Conservation (phyloP, 352 stramenopile genomes). For the Pilasporangium apinafurcum region DNA sequence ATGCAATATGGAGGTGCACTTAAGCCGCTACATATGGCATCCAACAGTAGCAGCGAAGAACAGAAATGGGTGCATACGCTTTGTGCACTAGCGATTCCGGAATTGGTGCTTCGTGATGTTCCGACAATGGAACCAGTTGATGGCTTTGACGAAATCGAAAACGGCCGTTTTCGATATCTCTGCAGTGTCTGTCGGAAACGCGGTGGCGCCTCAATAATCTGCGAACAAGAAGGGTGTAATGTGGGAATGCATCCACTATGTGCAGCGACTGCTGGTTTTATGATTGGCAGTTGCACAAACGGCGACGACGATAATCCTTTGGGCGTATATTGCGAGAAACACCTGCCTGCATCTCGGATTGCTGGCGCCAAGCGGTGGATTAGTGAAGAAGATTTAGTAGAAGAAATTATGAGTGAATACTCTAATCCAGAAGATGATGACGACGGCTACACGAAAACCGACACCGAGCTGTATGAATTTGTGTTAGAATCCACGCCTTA, state of each 20-base stretch:
- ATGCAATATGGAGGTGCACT: conserved; percentile 74
- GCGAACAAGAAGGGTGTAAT: conserved; percentile 73
- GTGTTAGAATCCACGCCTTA: conserved; percentile 72
- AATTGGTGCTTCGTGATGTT: conserved; percentile 79
- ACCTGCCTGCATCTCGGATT: conserved; percentile 60
- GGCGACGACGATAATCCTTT: too few relatives aligned
- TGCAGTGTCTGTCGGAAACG: conserved; percentile 77
- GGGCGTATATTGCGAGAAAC: conserved; percentile 79
- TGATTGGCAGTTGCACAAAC: conserved; percentile 67
- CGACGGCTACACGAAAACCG: conserved; percentile 28
- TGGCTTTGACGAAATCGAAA: conserved; percentile 81
- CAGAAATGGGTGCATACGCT: conserved; percentile 83
- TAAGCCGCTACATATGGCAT: conserved; percentile 41
- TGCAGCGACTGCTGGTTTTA: conserved; percentile 66
- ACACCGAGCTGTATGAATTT: conserved; percentile 55
- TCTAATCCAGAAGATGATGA: conserved; percentile 32
- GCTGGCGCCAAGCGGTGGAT: conserved; percentile 77
- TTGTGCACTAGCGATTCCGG: conserved; percentile 79
- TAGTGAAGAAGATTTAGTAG: conserved; percentile 75
- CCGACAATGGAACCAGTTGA: conserved; percentile 78
- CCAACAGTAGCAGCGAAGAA: conserved; percentile 17
- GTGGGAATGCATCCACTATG: conserved; percentile 75
- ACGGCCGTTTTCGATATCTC: conserved; percentile 73
- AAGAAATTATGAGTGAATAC: conserved; percentile 81
- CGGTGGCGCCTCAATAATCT: conserved; percentile 73